These are phyloP conservation scores for Silybum marianum DNA, from an alignment of 129 eudicot genomes.

Conservation along the genomic window DNA sequence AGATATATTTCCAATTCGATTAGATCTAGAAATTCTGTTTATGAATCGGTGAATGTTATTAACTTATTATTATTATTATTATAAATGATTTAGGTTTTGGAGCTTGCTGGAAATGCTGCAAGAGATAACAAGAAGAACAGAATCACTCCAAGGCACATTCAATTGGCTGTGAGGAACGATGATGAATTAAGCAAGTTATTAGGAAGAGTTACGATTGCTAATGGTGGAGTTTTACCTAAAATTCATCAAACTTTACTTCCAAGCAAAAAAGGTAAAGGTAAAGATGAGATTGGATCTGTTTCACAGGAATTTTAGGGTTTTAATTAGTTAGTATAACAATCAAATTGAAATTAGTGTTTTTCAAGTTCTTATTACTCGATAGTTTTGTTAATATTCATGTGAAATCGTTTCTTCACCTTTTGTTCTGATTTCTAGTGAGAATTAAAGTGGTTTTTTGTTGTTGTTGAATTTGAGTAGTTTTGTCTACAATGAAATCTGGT, in stretches of 20 bases:
- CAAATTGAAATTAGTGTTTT: not conserved
- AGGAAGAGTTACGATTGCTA: slow-evolving; percentile 65
- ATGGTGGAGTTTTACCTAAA: slow-evolving; percentile 68
- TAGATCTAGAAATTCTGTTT: no score
- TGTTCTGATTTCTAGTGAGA: not conserved
- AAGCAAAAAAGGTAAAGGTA: slow-evolving; percentile 39
- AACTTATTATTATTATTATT: no score
- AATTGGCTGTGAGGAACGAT: slow-evolving; percentile 74
- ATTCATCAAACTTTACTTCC: slow-evolving; percentile 54
- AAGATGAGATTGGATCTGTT: slow-evolving; percentile 50
- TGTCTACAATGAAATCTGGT: not conserved
- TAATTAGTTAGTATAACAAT: not conserved
- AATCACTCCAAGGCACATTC: slow-evolving; percentile 67
- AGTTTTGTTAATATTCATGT: not conserved
- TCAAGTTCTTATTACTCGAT: not conserved
- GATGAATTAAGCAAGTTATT: slow-evolving; percentile 68
- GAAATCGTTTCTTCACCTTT: not conserved
- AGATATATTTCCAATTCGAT: no score
- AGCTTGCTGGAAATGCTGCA: slow-evolving; percentile 76
- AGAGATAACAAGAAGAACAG: slow-evolving; percentile 68
- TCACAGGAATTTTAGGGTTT: slow-evolving; percentile 62
- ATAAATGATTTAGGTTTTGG: slow-evolving; percentile 44
- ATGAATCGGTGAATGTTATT: no score
- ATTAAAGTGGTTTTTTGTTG: not conserved
- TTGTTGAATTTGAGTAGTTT: not conserved